phyloP scores from a whole-genome alignment of 495 filamentous ascomycete species.

The Xylaria telfairii region DNA sequence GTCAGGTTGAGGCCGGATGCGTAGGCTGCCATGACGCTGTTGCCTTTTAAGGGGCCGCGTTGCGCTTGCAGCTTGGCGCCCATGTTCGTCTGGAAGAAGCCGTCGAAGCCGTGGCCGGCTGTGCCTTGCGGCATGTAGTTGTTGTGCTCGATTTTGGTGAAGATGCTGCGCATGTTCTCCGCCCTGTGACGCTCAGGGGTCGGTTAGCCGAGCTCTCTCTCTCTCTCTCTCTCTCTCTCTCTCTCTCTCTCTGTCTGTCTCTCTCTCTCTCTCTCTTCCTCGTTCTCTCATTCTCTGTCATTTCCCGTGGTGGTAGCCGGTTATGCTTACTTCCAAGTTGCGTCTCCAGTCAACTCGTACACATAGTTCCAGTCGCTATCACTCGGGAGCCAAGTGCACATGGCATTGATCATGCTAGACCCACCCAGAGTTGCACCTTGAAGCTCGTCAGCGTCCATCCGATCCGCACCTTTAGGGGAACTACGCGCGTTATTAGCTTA shows the following conservation, averaged over 20 bases:
- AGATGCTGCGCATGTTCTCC: slow-evolving; percentile 46
- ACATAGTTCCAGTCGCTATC: slow-evolving; percentile 46
- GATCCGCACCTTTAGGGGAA: neutral
- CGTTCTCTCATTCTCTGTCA: no score
- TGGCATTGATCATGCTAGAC: slow-evolving; percentile 46
- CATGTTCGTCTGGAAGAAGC: slow-evolving; percentile 47
- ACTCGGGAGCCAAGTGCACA: slow-evolving; percentile 42
- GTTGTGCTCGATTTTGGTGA: slow-evolving; percentile 44
- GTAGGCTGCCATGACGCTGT: slow-evolving; percentile 42
- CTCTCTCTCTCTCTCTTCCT: no score
- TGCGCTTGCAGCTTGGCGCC: slow-evolving; percentile 37
- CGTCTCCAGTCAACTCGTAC: slow-evolving; percentile 43
- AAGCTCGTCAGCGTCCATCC: neutral
- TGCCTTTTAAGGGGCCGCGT: slow-evolving; percentile 33
- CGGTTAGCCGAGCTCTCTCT: neutral
- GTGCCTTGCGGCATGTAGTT: slow-evolving; percentile 39
- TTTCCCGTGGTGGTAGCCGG: neutral
- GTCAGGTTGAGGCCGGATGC: slow-evolving; percentile 34
- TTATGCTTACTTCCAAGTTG: slow-evolving; percentile 39
- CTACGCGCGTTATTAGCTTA: neutral
- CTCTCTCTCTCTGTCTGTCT: neutral
- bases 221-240: neutral
- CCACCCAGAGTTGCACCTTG: slow-evolving; percentile 42
- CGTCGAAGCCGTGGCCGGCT: slow-evolving; percentile 41
- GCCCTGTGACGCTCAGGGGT: slow-evolving; percentile 27